phyloP scores from a whole-genome alignment of 2,329 filamentous ascomycete species.

The Xylariaceae sp. region DNA sequence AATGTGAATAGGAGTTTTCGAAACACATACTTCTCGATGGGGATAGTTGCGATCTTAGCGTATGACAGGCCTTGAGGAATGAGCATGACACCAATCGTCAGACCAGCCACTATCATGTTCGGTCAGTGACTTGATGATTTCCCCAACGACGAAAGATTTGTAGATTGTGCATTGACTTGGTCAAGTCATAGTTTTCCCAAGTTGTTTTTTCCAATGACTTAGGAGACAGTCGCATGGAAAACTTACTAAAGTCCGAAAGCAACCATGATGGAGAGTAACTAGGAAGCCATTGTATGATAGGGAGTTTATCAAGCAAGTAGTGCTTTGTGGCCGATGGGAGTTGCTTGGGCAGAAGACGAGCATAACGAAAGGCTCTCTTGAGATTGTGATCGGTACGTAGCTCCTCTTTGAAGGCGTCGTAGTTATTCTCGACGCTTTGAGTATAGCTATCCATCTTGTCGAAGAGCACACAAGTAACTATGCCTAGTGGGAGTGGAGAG shows the following conservation, averaged over 20 bases:
- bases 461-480: constrained; percentile 1
- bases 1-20: no score
- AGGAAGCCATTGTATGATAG: constrained; percentile 60
- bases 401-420: constrained; percentile 28
- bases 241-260: constrained; percentile 48
- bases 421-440: constrained; percentile 18
- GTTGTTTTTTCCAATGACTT: no score
- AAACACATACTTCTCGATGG: constrained; percentile 58
- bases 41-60: constrained; percentile 58
- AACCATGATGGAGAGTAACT: constrained; percentile 59
- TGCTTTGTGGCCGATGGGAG: constrained; percentile 50
- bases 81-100: constrained; percentile 57
- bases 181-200: no score
- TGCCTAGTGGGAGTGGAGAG: not conserved
- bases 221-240: not conserved
- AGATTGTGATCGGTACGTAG: constrained; percentile 37
- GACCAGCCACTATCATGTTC: constrained; percentile 45
- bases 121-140: no score
- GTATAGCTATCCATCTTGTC: constrained; percentile 14
- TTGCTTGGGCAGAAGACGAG: constrained; percentile 27
- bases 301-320: constrained; percentile 58
- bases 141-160: no score
- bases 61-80: constrained; percentile 61
- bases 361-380: constrained; percentile 30
- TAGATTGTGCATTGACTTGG: no score